Evolutionary conservation across 108 stramenopile species (phyloP).

Genomic region (Cyclostephanos invisitatus): DNA sequence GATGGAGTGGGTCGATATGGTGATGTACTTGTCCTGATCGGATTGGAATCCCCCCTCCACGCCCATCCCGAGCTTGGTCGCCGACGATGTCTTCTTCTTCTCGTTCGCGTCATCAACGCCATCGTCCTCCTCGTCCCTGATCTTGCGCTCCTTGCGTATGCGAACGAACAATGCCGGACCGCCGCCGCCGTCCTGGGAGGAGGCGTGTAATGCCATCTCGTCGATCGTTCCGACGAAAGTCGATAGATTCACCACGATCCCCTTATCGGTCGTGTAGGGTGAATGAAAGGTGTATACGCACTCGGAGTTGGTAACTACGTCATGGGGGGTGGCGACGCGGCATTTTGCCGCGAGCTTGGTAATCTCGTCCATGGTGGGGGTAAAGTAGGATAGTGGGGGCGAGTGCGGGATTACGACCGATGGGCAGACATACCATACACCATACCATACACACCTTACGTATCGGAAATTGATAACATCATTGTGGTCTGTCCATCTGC

Average conservation of each 20-base stretch:
- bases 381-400: no score
- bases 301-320: slow-evolving; percentile 87
- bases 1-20: slow-evolving; percentile 70
- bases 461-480: no score
- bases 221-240: slow-evolving; percentile 87
- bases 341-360: slow-evolving; percentile 52
- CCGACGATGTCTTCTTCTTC: slow-evolving; percentile 14
- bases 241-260: slow-evolving; percentile 86
- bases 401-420: background rate
- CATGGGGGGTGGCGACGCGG: slow-evolving; percentile 66
- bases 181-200: no score
- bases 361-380: slow-evolving; percentile 57
- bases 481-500: no score
- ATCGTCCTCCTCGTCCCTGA: no score
- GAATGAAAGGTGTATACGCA: slow-evolving; percentile 91
- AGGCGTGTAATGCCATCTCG: no score
- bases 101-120: slow-evolving; percentile 40
- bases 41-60: slow-evolving; percentile 93
- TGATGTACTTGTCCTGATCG: slow-evolving; percentile 80
- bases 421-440: no score
- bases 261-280: slow-evolving; percentile 75
- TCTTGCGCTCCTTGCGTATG: slow-evolving; percentile 66
- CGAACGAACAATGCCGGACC: slow-evolving; percentile 77
- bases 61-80: slow-evolving; percentile 90
- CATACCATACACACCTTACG: no score